A percentile compares a stretch with the other conserved stretches of the same genome.
These are phyloP conservation scores for Scenedesmus sp. DNA, from an alignment of 163 green algal genomes.

Conservation along the genomic window DNA sequence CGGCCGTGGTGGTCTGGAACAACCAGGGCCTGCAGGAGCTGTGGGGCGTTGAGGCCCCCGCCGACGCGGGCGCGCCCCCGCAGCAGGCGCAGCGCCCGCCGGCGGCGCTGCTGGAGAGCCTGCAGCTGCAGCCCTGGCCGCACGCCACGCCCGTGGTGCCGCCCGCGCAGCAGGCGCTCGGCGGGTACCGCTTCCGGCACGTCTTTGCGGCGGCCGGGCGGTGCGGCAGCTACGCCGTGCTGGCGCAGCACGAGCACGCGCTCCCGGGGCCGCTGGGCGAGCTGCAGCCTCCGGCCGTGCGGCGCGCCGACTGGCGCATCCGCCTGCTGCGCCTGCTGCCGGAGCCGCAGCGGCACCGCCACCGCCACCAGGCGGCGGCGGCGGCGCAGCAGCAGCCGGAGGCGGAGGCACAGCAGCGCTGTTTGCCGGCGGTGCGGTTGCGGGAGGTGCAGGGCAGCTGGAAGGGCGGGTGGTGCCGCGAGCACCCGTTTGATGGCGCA, in stretches of 20 bases:
- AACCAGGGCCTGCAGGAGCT: neutral
- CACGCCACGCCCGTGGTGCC: no score
- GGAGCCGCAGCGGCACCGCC: neutral
- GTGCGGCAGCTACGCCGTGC: neutral
- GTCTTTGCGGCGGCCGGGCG: no score
- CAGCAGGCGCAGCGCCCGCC: slow-evolving; percentile 30
- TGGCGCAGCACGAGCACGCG: slow-evolving; percentile 3
- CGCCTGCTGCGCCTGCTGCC: slow-evolving; percentile 6
- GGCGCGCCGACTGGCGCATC: slow-evolving; percentile 8
- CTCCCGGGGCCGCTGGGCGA: neutral
- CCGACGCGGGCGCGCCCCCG: no score
- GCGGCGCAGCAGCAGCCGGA: neutral
- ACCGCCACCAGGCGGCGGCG: neutral
- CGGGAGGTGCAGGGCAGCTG: neutral
- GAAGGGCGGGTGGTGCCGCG: no score
- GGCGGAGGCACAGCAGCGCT: neutral
- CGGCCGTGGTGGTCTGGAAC: no score
- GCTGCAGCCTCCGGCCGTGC: neutral
- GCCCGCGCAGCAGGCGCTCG: no score
- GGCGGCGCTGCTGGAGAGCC: neutral
- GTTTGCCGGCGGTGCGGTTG: no score
- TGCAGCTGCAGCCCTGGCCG: neutral
- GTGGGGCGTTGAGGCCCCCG: neutral
- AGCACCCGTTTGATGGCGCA: no score
- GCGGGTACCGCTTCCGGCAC: no score